Percentiles rank a stretch among this genome's conserved stretches.
These are phyloP conservation scores for Aspergillus candidus DNA, from an alignment of 2,329 filamentous ascomycete species.

Conservation along the genomic window DNA sequence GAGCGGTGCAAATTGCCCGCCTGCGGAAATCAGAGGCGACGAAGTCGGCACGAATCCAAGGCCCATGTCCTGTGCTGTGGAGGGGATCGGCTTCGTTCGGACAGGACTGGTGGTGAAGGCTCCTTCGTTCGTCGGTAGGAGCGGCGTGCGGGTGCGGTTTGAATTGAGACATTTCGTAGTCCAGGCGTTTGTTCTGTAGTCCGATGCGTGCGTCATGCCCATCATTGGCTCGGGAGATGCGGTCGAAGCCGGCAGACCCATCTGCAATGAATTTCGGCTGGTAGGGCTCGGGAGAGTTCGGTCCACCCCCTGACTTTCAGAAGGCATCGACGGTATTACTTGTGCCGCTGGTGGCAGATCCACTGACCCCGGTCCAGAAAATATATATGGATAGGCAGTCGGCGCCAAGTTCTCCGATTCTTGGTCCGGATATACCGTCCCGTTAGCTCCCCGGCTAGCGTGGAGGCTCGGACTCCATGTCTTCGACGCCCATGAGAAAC, in stretches of 20 bases:
- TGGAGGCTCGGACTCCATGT: conserved; percentile 23
- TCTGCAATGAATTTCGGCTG: conserved; percentile 18
- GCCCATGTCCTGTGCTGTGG: conserved; percentile 22
- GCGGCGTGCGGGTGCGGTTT: conserved; percentile 13
- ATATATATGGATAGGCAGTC: conserved; percentile 25
- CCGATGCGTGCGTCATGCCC: conserved; percentile 13
- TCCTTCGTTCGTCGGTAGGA: conserved; percentile 15
- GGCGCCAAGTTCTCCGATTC: conserved; percentile 21
- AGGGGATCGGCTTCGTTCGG: conserved; percentile 16
- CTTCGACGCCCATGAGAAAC: conserved; percentile 23
- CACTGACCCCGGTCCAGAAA: conserved; percentile 23
- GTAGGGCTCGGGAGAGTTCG: conserved; percentile 33
- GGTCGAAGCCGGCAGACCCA: conserved; percentile 9
- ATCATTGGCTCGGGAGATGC: conserved; percentile 13
- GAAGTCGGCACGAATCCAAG: conserved; percentile 24
- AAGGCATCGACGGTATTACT: conserved; percentile 16
- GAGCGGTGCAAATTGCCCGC: conserved; percentile 10
- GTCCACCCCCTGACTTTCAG: conserved; percentile 23
- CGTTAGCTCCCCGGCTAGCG: conserved; percentile 15
- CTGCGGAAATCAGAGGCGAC: conserved; percentile 10
- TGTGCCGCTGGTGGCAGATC: conserved; percentile 24
- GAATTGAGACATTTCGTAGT: conserved; percentile 9
- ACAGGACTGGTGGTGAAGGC: conserved; percentile 16
- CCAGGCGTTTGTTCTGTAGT: conserved; percentile 16
- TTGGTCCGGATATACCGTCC: conserved; percentile 25